A percentile compares a stretch with the other conserved stretches of the same genome.
phyloP scores from a whole-genome alignment of 352 stramenopile species.

The Elongisporangium undulatum region DNA sequence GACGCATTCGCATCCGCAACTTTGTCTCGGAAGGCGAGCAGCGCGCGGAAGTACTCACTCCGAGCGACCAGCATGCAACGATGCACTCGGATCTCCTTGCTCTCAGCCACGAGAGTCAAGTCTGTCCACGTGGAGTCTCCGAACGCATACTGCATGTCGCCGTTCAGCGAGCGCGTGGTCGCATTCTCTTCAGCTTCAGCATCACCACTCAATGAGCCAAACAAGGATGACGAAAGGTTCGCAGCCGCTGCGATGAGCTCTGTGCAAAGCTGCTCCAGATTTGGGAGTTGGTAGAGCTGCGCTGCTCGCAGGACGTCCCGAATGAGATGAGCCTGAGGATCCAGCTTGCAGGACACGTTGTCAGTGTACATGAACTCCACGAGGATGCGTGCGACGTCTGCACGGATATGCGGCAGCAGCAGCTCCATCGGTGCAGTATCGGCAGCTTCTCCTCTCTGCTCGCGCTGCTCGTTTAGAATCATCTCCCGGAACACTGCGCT shows the following conservation, averaged over 20 bases:
- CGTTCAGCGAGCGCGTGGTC: conserved; percentile 18
- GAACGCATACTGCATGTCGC: conserved; percentile 45
- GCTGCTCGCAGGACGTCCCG: conserved; percentile 57
- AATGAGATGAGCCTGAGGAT: conserved; percentile 43
- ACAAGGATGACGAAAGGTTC: conserved; percentile 5
- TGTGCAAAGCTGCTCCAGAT: conserved; percentile 36
- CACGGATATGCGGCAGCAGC: conserved; percentile 39
- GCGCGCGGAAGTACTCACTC: conserved; percentile 65
- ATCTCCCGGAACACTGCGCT: conserved; percentile 47
- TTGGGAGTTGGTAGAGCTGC: conserved; percentile 29
- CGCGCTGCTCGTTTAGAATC: conserved; percentile 45
- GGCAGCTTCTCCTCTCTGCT: conserved; percentile 1
- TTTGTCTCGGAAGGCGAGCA: conserved; percentile 33
- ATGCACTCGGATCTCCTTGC: conserved; percentile 38
- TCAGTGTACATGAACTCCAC: conserved; percentile 79
- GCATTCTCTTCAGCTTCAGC: conserved; percentile 7
- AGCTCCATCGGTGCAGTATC: conserved; percentile 25
- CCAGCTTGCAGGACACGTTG: conserved; percentile 38
- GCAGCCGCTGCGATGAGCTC: conserved; percentile 16
- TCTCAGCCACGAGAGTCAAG: conserved; percentile 44
- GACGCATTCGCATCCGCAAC: neutral
- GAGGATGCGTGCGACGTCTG: conserved; percentile 46
- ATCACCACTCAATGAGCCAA: conserved; percentile 2
- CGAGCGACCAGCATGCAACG: conserved; percentile 54
- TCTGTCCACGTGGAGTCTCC: conserved; percentile 47